Evolutionary conservation across 306 rosid species (phyloP).

Genomic region (Begonia fuchsioides): DNA sequence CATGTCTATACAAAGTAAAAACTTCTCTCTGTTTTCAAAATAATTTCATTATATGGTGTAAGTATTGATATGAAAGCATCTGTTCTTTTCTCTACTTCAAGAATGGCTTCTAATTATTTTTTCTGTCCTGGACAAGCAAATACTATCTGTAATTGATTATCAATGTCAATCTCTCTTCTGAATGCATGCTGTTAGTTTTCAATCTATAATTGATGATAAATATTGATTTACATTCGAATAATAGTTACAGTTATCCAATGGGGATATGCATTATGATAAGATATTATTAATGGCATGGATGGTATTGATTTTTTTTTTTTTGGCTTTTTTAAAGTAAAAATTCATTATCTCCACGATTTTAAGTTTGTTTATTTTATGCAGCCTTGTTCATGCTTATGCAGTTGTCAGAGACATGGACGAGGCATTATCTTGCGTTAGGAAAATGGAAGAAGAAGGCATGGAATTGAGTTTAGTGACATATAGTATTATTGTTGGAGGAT

Average conservation of each 20-base stretch:
- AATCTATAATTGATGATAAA: too few relatives aligned
- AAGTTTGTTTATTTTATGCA: conserved; percentile 29
- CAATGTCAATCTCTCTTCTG: too few relatives aligned
- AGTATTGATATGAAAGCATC: not conserved
- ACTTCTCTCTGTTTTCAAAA: not conserved
- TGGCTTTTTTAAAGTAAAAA: too few relatives aligned
- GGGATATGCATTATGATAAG: too few relatives aligned
- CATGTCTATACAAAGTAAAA: conserved; percentile 83
- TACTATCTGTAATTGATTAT: too few relatives aligned
- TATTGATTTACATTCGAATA: too few relatives aligned
- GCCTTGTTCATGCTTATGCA: conserved; percentile 98
- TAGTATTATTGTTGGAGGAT: conserved; percentile 84
- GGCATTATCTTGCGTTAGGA: conserved; percentile 79
- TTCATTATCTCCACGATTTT: not conserved
- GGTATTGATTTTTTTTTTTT: too few relatives aligned
- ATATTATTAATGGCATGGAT: too few relatives aligned
- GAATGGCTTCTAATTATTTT: too few relatives aligned
- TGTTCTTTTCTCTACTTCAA: not conserved
- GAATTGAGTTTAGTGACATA: conserved; percentile 88
- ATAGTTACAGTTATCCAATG: too few relatives aligned
- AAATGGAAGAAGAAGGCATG: conserved; percentile 81
- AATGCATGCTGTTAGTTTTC: too few relatives aligned
- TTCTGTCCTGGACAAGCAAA: too few relatives aligned
- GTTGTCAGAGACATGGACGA: conserved; percentile 99
- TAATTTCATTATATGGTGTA: conserved; percentile 4